phyloP scores from a whole-genome alignment of 108 stramenopile species.

The Conticribra guillardii region DNA sequence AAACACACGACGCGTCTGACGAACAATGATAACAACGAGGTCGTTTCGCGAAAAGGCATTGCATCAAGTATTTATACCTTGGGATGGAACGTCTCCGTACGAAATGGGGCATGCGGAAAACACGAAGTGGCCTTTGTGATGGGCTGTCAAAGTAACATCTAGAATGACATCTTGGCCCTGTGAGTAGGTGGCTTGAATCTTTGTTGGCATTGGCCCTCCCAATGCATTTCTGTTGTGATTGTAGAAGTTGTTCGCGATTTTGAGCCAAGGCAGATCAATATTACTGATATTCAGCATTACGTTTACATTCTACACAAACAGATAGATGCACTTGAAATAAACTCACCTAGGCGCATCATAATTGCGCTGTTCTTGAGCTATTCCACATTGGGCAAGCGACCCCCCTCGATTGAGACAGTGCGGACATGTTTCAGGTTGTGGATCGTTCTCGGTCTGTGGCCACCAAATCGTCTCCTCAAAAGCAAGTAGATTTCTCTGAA shows the following conservation, averaged over 20 bases:
- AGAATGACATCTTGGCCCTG: constrained; percentile 52
- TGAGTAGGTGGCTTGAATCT: constrained; percentile 44
- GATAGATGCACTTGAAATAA: background rate
- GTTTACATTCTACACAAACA: background rate
- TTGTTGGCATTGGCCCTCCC: constrained; percentile 54
- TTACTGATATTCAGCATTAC: background rate
- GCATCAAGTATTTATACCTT: no score
- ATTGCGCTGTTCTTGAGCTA: constrained; percentile 34
- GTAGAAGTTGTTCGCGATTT: constrained; percentile 29
- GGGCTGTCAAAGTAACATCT: constrained; percentile 55
- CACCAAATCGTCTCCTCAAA: constrained; percentile 49
- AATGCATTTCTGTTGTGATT: constrained; percentile 37
- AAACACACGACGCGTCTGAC: no score
- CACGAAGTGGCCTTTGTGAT: constrained; percentile 71
- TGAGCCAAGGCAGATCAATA: background rate
- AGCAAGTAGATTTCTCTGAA: constrained; percentile 31
- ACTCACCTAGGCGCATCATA: constrained; percentile 42
- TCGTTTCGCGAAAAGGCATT: no score
- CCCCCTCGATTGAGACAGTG: constrained; percentile 51
- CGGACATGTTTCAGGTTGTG: constrained; percentile 47
- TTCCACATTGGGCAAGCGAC: constrained; percentile 41
- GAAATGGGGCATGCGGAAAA: constrained; percentile 56
- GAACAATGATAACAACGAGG: no score
- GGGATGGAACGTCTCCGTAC: constrained; percentile 47
- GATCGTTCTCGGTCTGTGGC: constrained; percentile 34